Conservation (phyloP, 2,329 filamentous ascomycete genomes). For the Keithomyces neogunnii region DNA sequence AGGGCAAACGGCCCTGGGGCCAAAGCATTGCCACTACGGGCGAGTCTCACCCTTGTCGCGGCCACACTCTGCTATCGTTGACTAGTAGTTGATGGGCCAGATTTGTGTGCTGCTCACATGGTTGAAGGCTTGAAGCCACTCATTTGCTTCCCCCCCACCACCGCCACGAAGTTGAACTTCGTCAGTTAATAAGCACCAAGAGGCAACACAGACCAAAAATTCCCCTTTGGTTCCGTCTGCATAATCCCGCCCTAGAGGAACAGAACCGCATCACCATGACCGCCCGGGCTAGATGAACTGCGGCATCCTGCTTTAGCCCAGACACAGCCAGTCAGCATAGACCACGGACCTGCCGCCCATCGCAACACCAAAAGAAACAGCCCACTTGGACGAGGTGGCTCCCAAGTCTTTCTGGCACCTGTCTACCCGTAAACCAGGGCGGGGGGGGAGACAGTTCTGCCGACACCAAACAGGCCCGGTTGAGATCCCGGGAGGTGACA, state of each 20-base stretch:
- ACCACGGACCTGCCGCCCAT: not conserved
- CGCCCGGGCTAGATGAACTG: not conserved
- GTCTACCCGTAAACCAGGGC: too few species aligned
- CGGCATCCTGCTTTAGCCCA: not conserved
- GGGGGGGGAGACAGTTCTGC: not conserved
- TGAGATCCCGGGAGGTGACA: not conserved
- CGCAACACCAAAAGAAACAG: not conserved
- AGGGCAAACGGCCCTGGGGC: not conserved
- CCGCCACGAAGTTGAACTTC: not conserved
- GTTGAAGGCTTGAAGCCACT: not conserved
- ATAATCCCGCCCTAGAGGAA: not conserved
- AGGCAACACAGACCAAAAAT: not conserved
- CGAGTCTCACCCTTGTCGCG: not conserved
- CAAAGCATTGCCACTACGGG: not conserved
- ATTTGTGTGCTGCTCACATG: not conserved
- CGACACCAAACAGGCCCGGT: not conserved
- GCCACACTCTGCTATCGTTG: too few species aligned
- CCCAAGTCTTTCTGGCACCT: too few species aligned
- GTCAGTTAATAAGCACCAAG: not conserved
- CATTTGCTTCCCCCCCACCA: not conserved
- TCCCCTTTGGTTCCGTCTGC: not conserved
- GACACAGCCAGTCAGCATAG: not conserved
- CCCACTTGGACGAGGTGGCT: not conserved
- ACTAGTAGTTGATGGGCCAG: too few species aligned
- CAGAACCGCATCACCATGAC: conserved; percentile 1